Base-by-base conservation (phyloP, 2,329 filamentous ascomycete species). In the Ophiostoma sp. region DNA sequence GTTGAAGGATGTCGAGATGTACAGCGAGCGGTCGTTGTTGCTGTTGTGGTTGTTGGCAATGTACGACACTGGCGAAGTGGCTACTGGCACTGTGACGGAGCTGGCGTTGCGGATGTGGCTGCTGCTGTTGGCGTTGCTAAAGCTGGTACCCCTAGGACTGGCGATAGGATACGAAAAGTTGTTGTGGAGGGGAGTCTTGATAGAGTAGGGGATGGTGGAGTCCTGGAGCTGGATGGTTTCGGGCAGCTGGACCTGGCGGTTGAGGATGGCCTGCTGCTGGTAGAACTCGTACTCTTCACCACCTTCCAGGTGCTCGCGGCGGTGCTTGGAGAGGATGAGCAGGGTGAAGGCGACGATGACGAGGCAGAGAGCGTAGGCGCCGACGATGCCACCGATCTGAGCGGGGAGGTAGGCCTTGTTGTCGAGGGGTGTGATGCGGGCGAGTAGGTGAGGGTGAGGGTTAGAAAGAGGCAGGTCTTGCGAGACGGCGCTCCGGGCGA, bases 301-400 rank as follows among this genome's bases (percentile, higher is more conserved):
- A 78, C 78, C 81, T 68, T 77, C 76, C 64, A 88, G 78, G 72
- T 82, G 84, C 67, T 84, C 80, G 33, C 85, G 84, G 31, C 86
- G 82, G 71, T 78, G 83, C 77, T 84, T 87, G 68, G 85, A 81
- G 8, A 93, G 83, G 31, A 86, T 78, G 60, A 93, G 81, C 8
- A 93, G 81, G 66, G 87, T 81, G 44, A 87, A 82, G 75, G 92
- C 89, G 75, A 95, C 87, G 75, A 95, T 79, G 76, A 93, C 83
- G 76, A 96, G 84, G 48, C 88, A 91, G 72, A 92, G 79, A 71
- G 94, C 84, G 86, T 97, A 97, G 71, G 91, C 89, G 72, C 89
- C 93, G 71, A 94, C 85, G 72, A 98, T 91, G 74, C 89, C 92
- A 73, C 91, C 90, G 75, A 97, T 89, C 79, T 97, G 90, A 71